Percentiles rank a stretch among this genome's conserved stretches.
These are phyloP conservation scores for Monosporascus sp. DNA, from an alignment of 2,329 filamentous ascomycete genomes.

Conservation along the genomic window DNA sequence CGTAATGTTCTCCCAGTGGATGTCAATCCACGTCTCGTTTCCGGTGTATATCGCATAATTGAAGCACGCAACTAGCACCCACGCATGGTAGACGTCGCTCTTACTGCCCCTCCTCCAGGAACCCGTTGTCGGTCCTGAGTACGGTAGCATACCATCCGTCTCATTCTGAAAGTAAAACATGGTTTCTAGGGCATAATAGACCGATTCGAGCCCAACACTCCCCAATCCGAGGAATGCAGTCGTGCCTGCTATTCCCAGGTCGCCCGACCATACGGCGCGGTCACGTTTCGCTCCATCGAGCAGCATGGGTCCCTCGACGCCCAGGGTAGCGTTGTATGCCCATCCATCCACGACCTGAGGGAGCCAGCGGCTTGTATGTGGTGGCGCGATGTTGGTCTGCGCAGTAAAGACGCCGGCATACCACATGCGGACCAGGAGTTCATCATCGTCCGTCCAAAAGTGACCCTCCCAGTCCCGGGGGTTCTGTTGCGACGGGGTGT, in stretches of 20 bases:
- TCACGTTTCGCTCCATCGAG: slow-evolving; percentile 52
- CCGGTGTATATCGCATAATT: slow-evolving; percentile 44
- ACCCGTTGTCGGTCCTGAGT: slow-evolving; percentile 16
- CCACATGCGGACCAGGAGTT: slow-evolving; percentile 42
- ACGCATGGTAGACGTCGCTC: slow-evolving; percentile 29
- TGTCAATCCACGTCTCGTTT: slow-evolving; percentile 34
- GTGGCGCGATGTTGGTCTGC: slow-evolving; percentile 25
- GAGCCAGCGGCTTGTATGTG: slow-evolving; percentile 23
- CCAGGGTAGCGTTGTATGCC: slow-evolving; percentile 28
- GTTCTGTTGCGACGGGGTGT: slow-evolving; percentile 29
- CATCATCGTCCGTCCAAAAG: slow-evolving; percentile 35
- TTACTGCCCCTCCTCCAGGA: slow-evolving; percentile 11
- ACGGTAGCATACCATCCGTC: slow-evolving; percentile 14
- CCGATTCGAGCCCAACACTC: slow-evolving; percentile 37
- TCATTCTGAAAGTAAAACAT: slow-evolving; percentile 33
- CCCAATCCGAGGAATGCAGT: slow-evolving; percentile 44
- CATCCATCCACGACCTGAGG: slow-evolving; percentile 35
- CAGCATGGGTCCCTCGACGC: slow-evolving; percentile 26
- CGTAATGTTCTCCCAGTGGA: slow-evolving; percentile 38
- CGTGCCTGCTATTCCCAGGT: slow-evolving; percentile 49
- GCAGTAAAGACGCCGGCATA: slow-evolving; percentile 36
- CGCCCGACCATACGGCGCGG: slow-evolving; percentile 51
- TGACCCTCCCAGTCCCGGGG: slow-evolving; percentile 38
- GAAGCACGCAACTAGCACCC: slow-evolving; percentile 45
- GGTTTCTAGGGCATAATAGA: slow-evolving; percentile 39